These are phyloP conservation scores for Starmerella floricola DNA, from an alignment of 805 yeast genomes.

Conservation along the genomic window DNA sequence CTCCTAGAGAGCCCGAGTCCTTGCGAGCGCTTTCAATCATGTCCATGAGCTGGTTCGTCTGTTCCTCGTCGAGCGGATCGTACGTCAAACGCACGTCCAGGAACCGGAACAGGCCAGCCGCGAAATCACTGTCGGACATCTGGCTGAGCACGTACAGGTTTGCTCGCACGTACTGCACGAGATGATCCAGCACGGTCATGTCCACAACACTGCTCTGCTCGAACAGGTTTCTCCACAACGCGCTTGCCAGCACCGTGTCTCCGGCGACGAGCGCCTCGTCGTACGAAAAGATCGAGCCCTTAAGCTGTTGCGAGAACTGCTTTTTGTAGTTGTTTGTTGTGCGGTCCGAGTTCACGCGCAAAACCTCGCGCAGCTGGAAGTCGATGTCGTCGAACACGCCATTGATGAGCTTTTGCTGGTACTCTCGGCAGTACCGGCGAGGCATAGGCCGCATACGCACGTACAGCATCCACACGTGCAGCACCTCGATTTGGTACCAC, in stretches of 20 bases:
- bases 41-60: slow-evolving; percentile 31
- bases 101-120: slow-evolving; percentile 76
- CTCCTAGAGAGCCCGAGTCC: slow-evolving; percentile 18
- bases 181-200: slow-evolving; percentile 70
- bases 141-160: slow-evolving; percentile 78
- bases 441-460: slow-evolving; percentile 97
- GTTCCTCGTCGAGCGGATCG: slow-evolving; percentile 52
- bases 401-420: slow-evolving; percentile 86
- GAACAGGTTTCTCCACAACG: slow-evolving; percentile 65
- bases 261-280: slow-evolving; percentile 83
- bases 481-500: slow-evolving; percentile 84
- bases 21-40: slow-evolving; percentile 24
- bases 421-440: slow-evolving; percentile 70
- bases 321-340: slow-evolving; percentile 76
- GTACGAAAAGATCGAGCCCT: slow-evolving; percentile 80
- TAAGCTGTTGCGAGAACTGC: slow-evolving; percentile 78
- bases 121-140: slow-evolving; percentile 85
- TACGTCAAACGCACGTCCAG: slow-evolving; percentile 73
- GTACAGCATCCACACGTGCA: slow-evolving; percentile 87
- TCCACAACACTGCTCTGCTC: slow-evolving; percentile 74
- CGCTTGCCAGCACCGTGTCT: slow-evolving; percentile 40
- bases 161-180: slow-evolving; percentile 79
- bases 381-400: slow-evolving; percentile 85
- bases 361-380: slow-evolving; percentile 67
- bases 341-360: slow-evolving; percentile 70